Conservation (phyloP, 2,329 filamentous ascomycete genomes). For the Paecilomyces sp. region DNA sequence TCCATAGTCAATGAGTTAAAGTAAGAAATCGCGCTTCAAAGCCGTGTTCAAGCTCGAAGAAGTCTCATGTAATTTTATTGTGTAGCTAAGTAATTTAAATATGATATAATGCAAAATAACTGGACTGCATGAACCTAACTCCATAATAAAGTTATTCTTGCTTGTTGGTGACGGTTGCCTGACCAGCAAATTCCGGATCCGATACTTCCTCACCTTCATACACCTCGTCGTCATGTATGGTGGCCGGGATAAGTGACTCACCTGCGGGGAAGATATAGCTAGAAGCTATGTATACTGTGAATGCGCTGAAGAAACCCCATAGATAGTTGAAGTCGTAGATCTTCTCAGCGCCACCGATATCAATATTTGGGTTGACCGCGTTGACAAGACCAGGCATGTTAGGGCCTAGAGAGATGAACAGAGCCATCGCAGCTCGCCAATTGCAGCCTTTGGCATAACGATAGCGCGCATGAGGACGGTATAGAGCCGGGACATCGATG, state of each 20-base stretch:
- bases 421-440: slow-evolving; percentile 22
- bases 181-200: not conserved
- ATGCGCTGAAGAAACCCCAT: slow-evolving; percentile 22
- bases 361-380: slow-evolving; percentile 19
- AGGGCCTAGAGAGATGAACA: slow-evolving; percentile 26
- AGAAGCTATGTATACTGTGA: slow-evolving; percentile 18
- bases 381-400: slow-evolving; percentile 18
- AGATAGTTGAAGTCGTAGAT: slow-evolving; percentile 31
- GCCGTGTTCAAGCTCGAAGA: too few relatives aligned
- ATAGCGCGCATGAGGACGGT: slow-evolving; percentile 36
- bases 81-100: too few relatives aligned
- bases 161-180: not conserved
- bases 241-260: slow-evolving; percentile 1
- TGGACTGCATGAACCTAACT: too few relatives aligned
- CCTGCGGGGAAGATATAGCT: slow-evolving; percentile 1
- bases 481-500: slow-evolving; percentile 37
- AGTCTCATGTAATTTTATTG: too few relatives aligned
- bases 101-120: not conserved
- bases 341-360: slow-evolving; percentile 10
- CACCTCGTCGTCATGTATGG: not conserved
- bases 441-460: slow-evolving; percentile 27
- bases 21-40: too few relatives aligned
- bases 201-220: not conserved
- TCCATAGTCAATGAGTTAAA: too few relatives aligned
- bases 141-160: not conserved